Conservation (phyloP, 2,329 filamentous ascomycete species). For the Ophiocordyceps camponoti-rufipedis region DNA sequence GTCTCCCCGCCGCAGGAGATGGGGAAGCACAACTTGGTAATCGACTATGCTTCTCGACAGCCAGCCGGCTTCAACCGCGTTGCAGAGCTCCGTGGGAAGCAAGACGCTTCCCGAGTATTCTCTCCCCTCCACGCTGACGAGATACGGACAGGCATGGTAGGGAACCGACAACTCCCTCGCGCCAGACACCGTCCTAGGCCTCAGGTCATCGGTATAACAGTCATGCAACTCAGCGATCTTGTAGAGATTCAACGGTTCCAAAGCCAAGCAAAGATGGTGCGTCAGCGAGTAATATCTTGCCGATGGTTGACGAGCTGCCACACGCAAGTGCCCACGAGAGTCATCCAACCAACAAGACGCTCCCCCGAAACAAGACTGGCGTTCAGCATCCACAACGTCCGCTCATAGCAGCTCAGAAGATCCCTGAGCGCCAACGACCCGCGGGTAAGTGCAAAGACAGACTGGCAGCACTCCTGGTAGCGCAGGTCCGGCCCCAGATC, state of each 20-base stretch:
- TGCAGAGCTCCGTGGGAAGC: background rate
- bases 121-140: background rate
- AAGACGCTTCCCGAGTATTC: background rate
- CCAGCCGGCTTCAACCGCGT: background rate
- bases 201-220: background rate
- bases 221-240: background rate
- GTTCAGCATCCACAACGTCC: constrained; percentile 1
- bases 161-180: background rate
- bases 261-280: background rate
- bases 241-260: background rate
- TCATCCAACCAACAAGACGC: background rate
- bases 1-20: background rate
- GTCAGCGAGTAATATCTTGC: background rate
- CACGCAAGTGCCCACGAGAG: background rate
- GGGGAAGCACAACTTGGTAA: background rate
- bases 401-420: background rate
- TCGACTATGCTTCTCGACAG: background rate
- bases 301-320: background rate
- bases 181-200: background rate
- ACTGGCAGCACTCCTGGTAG: background rate
- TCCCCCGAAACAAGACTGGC: background rate
- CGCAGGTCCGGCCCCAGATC: background rate
- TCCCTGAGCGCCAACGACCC: background rate
- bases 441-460: background rate
- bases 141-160: background rate